Base-by-base conservation (phyloP, 352 stramenopile species). In the Globisporangium cylindrosporum region DNA sequence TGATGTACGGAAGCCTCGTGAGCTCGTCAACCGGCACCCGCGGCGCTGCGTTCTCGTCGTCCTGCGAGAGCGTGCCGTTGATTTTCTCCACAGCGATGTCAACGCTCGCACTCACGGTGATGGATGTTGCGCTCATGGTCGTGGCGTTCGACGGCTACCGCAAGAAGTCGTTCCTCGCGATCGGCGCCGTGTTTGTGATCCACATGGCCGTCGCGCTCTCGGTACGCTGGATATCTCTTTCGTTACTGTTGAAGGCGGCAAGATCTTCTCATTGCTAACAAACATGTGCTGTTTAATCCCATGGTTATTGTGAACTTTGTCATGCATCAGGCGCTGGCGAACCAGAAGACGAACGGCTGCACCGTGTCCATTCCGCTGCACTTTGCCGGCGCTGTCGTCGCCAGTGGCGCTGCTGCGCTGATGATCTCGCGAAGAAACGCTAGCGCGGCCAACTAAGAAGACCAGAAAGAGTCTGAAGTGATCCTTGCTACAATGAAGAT, bases 1-100 rank as follows among this genome's bases (percentile, higher is more conserved):
- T 95, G 73, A 90, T 95, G 80, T 95, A 92, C 61, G 88, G 88
- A 66, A 93, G 82, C 56, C 70, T 95, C 46, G 57, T 94, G 41
- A 86, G 75, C 14, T 85, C 84, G 1, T 92, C 80, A 51, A 92
- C 86, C 3, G 82, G 84, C 27, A 73, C 73, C 18, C 84, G 86
- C 53, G 88, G 88, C 58, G 86, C 86, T 5, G 83, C 86, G 54
- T 95, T 93, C 74, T 89, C 82, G 12, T 24, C 66, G 32, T 92
- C 86, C 14, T 95, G 88, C 64, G 79, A 88, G 61, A 78, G 67
- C 49, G 79, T 95, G 59, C 88, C 88, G 55, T 74, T 94, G 43
- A 62, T 95, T 48, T 89, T 94, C 59, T 82, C 84, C 15, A 72
- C 80, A 4, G 81, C 84, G 32, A 60, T 94, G 34, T 91, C 83